Evolutionary conservation across 2,329 filamentous ascomycete species (phyloP), one percentile per base, ranked within the genome.

Genomic region (Acarospora socialis): DNA sequence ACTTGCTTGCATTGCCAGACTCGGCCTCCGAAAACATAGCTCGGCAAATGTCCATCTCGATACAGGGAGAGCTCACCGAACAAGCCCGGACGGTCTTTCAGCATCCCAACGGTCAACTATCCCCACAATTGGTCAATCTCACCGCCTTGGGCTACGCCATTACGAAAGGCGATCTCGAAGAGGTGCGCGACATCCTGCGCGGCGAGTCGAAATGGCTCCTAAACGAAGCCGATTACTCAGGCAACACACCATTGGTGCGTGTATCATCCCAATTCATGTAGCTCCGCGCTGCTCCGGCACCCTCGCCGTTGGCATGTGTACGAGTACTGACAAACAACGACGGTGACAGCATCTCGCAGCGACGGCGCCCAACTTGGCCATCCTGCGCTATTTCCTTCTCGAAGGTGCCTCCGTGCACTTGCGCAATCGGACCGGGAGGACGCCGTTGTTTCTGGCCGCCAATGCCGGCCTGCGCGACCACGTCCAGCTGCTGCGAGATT

Each of bases 31-130:
- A 67, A 32, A 75, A 81, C 14, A 73, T 93, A 17, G 66, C 73
- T 3, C 63, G 62, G 39, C 66, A 67, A 39, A 92, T 93, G 72
- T 74, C 79, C 5, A 57, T 67, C 15, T 81, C 79, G 7, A 64
- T 93, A 14, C 72, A 82, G 30, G 86, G 86, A 27, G 86, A 94
- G 59, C 71, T 93, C 56, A 92, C 82, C 7, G 81, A 84, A 54
- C 69, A 73, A 33, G 66, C 72, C 5, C 63, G 68, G 26, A 79
- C 80, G 8, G 72, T 77, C 39, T 92, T 92, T 56, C 70, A 77
- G 21, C 82, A 87, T 49, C 81, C 80, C 0, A 64, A 71, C 16
- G 70, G 65, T 25, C 65, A 61, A 4, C 53, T 71, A 34, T 66
- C 65, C 10, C 63, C 63, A 27, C 63, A 68, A 55, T 57, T 71